phyloP scores from a whole-genome alignment of 805 yeast species.

The Myxozyma sirexii region DNA sequence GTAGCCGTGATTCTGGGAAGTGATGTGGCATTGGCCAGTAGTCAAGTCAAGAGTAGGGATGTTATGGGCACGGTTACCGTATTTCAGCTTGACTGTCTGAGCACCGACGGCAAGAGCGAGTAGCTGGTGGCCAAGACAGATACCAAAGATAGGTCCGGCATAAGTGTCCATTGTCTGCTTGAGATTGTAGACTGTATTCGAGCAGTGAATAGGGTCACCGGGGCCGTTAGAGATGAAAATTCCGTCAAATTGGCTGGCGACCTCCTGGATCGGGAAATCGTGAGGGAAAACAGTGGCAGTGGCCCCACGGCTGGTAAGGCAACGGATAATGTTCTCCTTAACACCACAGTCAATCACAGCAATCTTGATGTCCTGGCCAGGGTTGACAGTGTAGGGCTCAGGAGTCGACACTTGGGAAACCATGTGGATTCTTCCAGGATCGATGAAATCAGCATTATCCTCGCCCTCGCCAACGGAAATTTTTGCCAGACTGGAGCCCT shows the following conservation, averaged over 20 bases:
- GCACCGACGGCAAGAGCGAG: constrained; percentile 96
- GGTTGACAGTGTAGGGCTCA: constrained; percentile 83
- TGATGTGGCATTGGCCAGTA: constrained; percentile 95
- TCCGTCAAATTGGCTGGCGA: constrained; percentile 93
- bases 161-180: constrained; percentile 66
- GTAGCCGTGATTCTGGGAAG: constrained; percentile 98
- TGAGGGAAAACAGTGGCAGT: constrained; percentile 95
- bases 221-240: constrained; percentile 95
- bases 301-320: constrained; percentile 92
- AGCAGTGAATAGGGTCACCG: constrained; percentile 94
- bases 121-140: constrained; percentile 97
- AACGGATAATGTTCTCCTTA: constrained; percentile 93
- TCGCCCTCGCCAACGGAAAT: constrained; percentile 74
- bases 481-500: constrained; percentile 91
- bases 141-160: constrained; percentile 90
- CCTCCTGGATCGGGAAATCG: constrained; percentile 87
- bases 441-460: constrained; percentile 63
- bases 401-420: constrained; percentile 94
- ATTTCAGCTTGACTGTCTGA: constrained; percentile 84
- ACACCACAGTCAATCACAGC: constrained; percentile 98
- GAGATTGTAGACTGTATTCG: constrained; percentile 73
- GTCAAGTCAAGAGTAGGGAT: constrained; percentile 90
- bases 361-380: constrained; percentile 63
- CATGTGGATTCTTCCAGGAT: constrained; percentile 86
- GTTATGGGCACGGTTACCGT: constrained; percentile 99